These are phyloP conservation scores for Vanrija sp. DNA, from an alignment of 1,284 basidiomycete species.

Conservation along the genomic window DNA sequence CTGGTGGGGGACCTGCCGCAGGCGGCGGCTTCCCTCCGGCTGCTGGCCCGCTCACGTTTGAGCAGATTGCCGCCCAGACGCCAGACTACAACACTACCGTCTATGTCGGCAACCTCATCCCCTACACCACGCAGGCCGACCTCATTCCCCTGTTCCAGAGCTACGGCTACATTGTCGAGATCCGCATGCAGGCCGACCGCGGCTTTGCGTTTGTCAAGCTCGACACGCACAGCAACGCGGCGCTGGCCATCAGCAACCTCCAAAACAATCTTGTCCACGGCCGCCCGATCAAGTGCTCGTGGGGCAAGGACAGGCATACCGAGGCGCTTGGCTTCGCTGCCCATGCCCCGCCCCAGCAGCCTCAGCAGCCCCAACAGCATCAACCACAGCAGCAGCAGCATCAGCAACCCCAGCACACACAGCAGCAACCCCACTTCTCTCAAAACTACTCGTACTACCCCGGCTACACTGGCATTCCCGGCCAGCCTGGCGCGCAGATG, in stretches of 20 bases:
- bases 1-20: conserved; percentile 9
- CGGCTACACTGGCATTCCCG: conserved; percentile 36
- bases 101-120: conserved; percentile 96
- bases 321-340: conserved; percentile 11
- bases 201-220: conserved; percentile 98
- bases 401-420: conserved; percentile 1
- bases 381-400: too few species aligned
- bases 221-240: conserved; percentile 95
- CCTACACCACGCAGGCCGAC: conserved; percentile 90
- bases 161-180: conserved; percentile 95
- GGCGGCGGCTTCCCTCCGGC: conserved; percentile 22
- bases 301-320: conserved; percentile 81
- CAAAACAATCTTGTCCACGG: conserved; percentile 95
- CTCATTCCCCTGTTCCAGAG: conserved; percentile 88
- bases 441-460: conserved; percentile 45
- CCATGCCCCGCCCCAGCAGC: conserved; percentile 1
- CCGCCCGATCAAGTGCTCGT: conserved; percentile 91
- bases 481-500: conserved; percentile 34
- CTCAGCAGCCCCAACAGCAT: conserved; percentile 15
- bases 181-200: conserved; percentile 95
- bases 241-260: conserved; percentile 91
- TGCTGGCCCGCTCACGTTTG: conserved; percentile 66
- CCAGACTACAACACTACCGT: conserved; percentile 91
- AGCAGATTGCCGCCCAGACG: conserved; percentile 80
- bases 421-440: conserved; percentile 9